Evolutionary conservation across 2,329 filamentous ascomycete species (phyloP).

Genomic region (Xylariomycetidae sp.): DNA sequence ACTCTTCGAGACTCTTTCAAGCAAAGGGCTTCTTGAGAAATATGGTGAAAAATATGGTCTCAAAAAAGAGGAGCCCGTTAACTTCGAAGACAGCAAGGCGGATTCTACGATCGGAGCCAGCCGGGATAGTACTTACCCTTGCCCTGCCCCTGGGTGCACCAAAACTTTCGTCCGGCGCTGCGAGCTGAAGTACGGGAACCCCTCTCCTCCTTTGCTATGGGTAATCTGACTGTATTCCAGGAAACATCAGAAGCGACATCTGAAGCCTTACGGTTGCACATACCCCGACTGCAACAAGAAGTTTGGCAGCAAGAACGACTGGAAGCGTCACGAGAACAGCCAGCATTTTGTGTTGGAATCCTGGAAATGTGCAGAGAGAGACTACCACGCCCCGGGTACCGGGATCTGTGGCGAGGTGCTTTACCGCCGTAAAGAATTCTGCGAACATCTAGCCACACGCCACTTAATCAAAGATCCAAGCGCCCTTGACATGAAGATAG

Average conservation of each 20-base stretch:
- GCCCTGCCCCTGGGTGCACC: conserved; percentile 38
- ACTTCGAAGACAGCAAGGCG: conserved; percentile 7
- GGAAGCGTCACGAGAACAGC: conserved; percentile 82
- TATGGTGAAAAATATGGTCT: conserved; percentile 15
- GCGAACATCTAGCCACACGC: conserved; percentile 52
- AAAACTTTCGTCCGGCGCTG: conserved; percentile 47
- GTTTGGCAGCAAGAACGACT: conserved; percentile 93
- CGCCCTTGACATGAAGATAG: conserved; percentile 38
- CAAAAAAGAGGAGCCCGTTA: too few species aligned
- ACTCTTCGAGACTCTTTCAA: conserved; percentile 20
- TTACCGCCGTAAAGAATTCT: conserved; percentile 55
- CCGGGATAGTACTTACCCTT: conserved; percentile 21
- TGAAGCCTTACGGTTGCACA: conserved; percentile 78
- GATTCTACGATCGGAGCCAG: conserved; percentile 10
- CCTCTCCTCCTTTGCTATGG: neutral
- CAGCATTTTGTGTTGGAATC: conserved; percentile 69
- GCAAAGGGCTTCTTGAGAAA: conserved; percentile 17
- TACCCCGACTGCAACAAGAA: conserved; percentile 61
- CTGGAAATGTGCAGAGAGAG: conserved; percentile 61
- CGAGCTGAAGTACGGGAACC: conserved; percentile 53
- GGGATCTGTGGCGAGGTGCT: conserved; percentile 54
- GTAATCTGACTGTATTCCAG: conserved; percentile 38
- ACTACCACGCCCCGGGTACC: conserved; percentile 13
- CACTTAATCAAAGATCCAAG: conserved; percentile 36
- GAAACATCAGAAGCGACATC: conserved; percentile 81